Evolutionary conservation across 768 basidiomycete species (phyloP).

Genomic region (Kwoniella dejecticola): DNA sequence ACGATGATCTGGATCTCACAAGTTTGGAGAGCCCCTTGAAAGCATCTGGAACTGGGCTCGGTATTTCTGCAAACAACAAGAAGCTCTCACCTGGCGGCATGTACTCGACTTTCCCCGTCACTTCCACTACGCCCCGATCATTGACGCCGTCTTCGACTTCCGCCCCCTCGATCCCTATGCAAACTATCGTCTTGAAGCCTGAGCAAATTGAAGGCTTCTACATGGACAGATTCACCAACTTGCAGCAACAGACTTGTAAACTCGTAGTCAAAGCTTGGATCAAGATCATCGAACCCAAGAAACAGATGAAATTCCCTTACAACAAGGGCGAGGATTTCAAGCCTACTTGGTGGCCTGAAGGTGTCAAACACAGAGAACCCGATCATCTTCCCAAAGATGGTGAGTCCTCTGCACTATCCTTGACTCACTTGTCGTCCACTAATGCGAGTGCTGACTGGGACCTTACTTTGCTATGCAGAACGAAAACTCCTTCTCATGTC

Average conservation of each 20-base stretch:
- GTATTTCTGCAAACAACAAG: conserved; percentile 6
- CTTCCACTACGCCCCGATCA: conserved; percentile 32
- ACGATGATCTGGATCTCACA: conserved; percentile 25
- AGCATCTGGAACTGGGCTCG: neutral
- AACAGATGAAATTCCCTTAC: conserved; percentile 57
- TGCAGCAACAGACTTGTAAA: conserved; percentile 56
- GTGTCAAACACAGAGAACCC: conserved; percentile 56
- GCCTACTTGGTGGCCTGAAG: conserved; percentile 58
- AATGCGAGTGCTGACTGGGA: too few species aligned
- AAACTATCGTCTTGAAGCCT: conserved; percentile 42
- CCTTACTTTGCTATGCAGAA: conserved; percentile 40
- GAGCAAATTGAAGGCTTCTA: conserved; percentile 49
- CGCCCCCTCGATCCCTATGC: conserved; percentile 12
- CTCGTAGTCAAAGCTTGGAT: conserved; percentile 58
- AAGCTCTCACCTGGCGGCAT: conserved; percentile 18
- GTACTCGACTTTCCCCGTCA: conserved; percentile 40
- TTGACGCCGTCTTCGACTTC: conserved; percentile 27
- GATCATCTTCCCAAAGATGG: conserved; percentile 57
- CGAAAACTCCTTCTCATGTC: conserved; percentile 51
- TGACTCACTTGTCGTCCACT: neutral
- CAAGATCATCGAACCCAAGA: conserved; percentile 58
- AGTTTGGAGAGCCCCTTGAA: conserved; percentile 24
- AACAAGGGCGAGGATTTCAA: conserved; percentile 56
- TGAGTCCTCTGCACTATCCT: conserved; percentile 35
- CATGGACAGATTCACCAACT: conserved; percentile 41